Evolutionary conservation across 371 early-diverging fungal genomes (phyloP).

Genomic region (Haplosporangium sp.): DNA sequence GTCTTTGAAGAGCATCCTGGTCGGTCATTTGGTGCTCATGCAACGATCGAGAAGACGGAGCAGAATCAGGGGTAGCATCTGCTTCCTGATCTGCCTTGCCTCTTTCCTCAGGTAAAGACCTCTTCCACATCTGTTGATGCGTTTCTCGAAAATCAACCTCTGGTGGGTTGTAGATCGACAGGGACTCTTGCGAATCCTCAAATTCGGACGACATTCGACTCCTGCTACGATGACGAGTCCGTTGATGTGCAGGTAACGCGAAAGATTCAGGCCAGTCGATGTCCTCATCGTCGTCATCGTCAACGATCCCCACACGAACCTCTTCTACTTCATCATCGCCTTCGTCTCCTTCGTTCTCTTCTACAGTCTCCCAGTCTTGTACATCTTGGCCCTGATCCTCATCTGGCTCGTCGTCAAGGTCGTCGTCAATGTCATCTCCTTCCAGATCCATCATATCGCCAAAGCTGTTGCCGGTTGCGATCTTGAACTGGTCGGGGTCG

Average conservation of each 20-base stretch:
- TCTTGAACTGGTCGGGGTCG: neutral
- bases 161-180: slow-evolving; percentile 23
- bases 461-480: slow-evolving; percentile 30
- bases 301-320: slow-evolving; percentile 12
- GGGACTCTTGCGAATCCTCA: slow-evolving; percentile 9
- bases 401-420: neutral
- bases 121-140: slow-evolving; percentile 3
- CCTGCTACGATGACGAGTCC: neutral
- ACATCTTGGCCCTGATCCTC: slow-evolving; percentile 8
- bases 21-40: neutral
- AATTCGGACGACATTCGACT: slow-evolving; percentile 11
- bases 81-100: neutral
- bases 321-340: slow-evolving; percentile 4
- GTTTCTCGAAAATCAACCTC: neutral
- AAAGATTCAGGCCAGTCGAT: neutral
- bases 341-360: slow-evolving; percentile 9
- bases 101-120: slow-evolving; percentile 4
- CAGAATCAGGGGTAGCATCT: too few relatives aligned
- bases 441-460: slow-evolving; percentile 9
- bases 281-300: slow-evolving; percentile 7
- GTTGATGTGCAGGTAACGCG: neutral
- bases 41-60: too few relatives aligned
- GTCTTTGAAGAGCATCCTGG: slow-evolving; percentile 4
- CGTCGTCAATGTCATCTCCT: neutral
- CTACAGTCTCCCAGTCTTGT: slow-evolving; percentile 3